These are phyloP conservation scores for Trichomonascaceae sp. DNA, from an alignment of 1,139 yeast species.

Conservation along the genomic window DNA sequence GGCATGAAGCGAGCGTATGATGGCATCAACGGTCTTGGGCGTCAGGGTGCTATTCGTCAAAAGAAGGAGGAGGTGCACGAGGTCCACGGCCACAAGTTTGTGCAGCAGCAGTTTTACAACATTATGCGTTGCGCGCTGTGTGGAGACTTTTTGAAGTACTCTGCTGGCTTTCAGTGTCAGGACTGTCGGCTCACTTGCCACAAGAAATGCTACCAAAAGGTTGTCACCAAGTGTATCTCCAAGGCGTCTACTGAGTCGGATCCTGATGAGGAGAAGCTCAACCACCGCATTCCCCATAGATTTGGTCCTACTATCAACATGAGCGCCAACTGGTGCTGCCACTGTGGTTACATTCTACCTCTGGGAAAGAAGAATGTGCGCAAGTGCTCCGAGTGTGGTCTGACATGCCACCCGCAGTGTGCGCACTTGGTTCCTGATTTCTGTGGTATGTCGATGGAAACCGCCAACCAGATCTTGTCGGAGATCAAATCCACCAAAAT, in stretches of 20 bases:
- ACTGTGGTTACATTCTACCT: conserved; percentile 91
- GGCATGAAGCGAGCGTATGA: conserved; percentile 32
- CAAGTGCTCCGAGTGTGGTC: conserved; percentile 89
- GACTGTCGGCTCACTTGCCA: conserved; percentile 93
- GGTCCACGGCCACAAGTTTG: conserved; percentile 95
- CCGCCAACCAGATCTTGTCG: conserved; percentile 77
- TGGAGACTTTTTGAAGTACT: conserved; percentile 78
- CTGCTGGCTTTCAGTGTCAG: conserved; percentile 92
- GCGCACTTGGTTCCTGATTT: conserved; percentile 93
- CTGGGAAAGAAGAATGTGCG: conserved; percentile 93
- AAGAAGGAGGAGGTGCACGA: conserved; percentile 90
- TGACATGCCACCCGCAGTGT: conserved; percentile 88
- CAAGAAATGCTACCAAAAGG: conserved; percentile 84
- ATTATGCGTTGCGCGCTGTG: conserved; percentile 96
- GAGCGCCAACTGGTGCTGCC: conserved; percentile 99
- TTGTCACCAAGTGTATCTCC: conserved; percentile 91
- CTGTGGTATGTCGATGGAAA: conserved; percentile 97
- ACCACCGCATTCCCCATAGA: conserved; percentile 93
- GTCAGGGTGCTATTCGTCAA: conserved; percentile 96
- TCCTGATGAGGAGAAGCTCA: conserved; percentile 79
- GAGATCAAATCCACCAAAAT: conserved; percentile 74
- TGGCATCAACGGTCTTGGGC: conserved; percentile 68
- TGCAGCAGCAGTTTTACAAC: conserved; percentile 87
- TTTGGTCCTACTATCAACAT: conserved; percentile 82
- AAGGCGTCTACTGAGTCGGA: conserved; percentile 76